Evolutionary conservation across 2,329 filamentous ascomycete species (phyloP), one percentile per base, ranked within the genome.

Genomic region (Aciculosporium take): DNA sequence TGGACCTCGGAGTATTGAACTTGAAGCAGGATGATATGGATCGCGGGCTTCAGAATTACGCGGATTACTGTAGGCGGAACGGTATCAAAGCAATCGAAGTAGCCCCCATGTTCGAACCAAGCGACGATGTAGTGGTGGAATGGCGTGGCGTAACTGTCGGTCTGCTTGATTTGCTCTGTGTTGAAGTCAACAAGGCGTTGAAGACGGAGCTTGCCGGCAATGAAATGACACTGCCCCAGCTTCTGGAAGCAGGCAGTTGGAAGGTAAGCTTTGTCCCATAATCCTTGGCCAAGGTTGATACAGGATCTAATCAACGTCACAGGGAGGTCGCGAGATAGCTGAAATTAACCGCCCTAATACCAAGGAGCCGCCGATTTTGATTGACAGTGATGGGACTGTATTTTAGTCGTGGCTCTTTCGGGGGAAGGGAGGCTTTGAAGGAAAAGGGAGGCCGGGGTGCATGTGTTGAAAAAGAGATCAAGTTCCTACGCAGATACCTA

Each of bases 161-260:
- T 0, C 62, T 80, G 42, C 60, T 80, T 2, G 76, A 80, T 49
- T 58, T 60, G 45, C 58, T 80, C 30, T 67, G 67, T 41, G 49
- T 46, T 2, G 67, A 72, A 37, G 67, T 77, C 28, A 68, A 72
- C 50, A 85, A 84, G 57, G 61, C 67, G 31, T 64, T 95, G 37
- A 76, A 74, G 42, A 55, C 53, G 2, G 71, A 76, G 41, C 63
- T 95, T 31, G 71, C 68, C 7, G 85, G 83, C 3, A 66, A 75
- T 29, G 77, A 89, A 49, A 64, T 98, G 57, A 84, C 69, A 31
- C 63, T 96, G 50, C 79, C 88, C 5, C 91, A 98, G 60, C 77
- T 98, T 66, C 70, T 98, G 15, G 91, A 96, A 62, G 91, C 89
- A 12, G 91, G 91, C 39, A 94, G 85, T 56, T 98, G 91, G 89